These are phyloP conservation scores for Ophiostoma sp. DNA, from an alignment of 2,329 filamentous ascomycete genomes.

Conservation along the genomic window DNA sequence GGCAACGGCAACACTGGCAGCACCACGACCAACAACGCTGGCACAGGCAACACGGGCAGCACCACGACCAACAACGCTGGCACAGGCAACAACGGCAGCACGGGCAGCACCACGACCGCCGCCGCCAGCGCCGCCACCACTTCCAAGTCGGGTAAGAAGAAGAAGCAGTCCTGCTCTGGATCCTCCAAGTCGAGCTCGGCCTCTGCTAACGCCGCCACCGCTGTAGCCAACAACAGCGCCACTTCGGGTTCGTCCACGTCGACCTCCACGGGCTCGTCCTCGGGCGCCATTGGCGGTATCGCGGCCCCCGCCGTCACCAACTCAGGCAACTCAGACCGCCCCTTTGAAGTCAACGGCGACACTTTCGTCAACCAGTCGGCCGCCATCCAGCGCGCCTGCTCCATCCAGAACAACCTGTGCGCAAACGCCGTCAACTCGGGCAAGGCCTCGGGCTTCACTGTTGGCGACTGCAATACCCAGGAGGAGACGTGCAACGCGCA, in stretches of 20 bases:
- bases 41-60: constrained; percentile 27
- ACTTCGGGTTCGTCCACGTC: constrained; percentile 24
- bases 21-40: constrained; percentile 31
- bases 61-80: constrained; percentile 29
- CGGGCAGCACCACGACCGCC: constrained; percentile 23
- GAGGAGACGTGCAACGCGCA: constrained; percentile 45
- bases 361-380: constrained; percentile 58
- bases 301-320: constrained; percentile 52
- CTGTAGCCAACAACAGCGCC: constrained; percentile 28
- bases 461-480: constrained; percentile 58
- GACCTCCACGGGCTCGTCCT: neutral
- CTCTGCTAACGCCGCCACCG: constrained; percentile 26
- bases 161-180: constrained; percentile 2
- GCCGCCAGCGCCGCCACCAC: neutral
- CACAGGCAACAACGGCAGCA: constrained; percentile 29
- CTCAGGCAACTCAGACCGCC: constrained; percentile 50
- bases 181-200: neutral
- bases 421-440: constrained; percentile 57
- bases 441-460: constrained; percentile 41
- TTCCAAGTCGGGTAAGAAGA: constrained; percentile 8
- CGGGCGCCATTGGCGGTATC: constrained; percentile 50
- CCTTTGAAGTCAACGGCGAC: constrained; percentile 57
- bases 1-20: constrained; percentile 25
- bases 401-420: constrained; percentile 64
- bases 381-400: constrained; percentile 61